Evolutionary conservation across 2,329 filamentous ascomycete species (phyloP).

Genomic region (Apiospora rasikravindrae): DNA sequence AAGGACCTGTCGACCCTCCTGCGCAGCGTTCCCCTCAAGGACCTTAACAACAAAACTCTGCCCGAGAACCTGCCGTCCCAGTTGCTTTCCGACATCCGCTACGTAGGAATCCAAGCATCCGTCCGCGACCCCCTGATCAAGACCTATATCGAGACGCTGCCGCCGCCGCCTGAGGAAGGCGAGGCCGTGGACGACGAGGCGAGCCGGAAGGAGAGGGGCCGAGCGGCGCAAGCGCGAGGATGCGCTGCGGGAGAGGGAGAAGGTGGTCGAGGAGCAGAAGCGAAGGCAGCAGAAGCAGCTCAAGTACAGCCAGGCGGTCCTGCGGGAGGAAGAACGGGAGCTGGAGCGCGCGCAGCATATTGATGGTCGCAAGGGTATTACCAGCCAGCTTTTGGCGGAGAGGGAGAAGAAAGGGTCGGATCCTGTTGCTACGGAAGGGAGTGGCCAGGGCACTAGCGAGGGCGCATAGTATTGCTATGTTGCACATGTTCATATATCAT

Average conservation of each 20-base stretch:
- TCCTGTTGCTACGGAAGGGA: constrained; percentile 22
- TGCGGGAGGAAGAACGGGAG: constrained; percentile 71
- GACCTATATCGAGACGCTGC: constrained; percentile 68
- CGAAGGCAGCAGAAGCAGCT: constrained; percentile 63
- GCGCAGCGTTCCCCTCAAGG: constrained; percentile 60
- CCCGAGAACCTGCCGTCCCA: constrained; percentile 63
- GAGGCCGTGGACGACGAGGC: constrained; percentile 58
- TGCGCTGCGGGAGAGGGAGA: constrained; percentile 69
- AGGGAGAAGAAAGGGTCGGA: constrained; percentile 27
- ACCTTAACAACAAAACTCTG: constrained; percentile 65
- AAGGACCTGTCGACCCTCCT: constrained; percentile 71
- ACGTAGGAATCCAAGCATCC: constrained; percentile 66
- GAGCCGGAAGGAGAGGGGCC: constrained; percentile 51
- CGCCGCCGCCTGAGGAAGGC: constrained; percentile 54
- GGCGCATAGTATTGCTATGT: background rate
- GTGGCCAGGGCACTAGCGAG: background rate
- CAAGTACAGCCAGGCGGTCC: constrained; percentile 62
- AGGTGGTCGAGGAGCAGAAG: constrained; percentile 67
- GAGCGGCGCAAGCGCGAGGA: constrained; percentile 65
- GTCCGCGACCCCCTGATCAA: constrained; percentile 69
- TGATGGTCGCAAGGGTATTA: constrained; percentile 65
- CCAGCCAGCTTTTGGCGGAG: constrained; percentile 59
- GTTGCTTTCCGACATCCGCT: constrained; percentile 71
- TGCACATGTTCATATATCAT: background rate
- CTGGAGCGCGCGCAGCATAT: constrained; percentile 72